Conservation (phyloP, 768 basidiomycete genomes). For the Rhizopogon roseolus region DNA sequence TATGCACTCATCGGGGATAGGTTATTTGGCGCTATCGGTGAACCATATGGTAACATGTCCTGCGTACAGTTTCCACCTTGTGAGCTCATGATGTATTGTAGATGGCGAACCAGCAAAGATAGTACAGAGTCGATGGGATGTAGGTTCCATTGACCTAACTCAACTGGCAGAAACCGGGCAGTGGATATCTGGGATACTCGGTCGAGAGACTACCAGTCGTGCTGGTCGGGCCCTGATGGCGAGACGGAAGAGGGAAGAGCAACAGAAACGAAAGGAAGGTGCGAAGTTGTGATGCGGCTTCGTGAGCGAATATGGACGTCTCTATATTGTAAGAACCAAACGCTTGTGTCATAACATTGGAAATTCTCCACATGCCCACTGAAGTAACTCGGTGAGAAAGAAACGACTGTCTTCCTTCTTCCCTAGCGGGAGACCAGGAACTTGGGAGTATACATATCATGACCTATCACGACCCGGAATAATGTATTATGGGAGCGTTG, state of each 20-base stretch:
- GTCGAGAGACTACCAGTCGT: conserved; percentile 66
- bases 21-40: conserved; percentile 47
- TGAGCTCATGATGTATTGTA: background rate
- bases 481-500: too few species aligned
- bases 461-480: too few species aligned
- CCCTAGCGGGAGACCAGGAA: too few species aligned
- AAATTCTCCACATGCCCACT: too few species aligned
- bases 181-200: conserved; percentile 74
- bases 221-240: conserved; percentile 71
- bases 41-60: conserved; percentile 7
- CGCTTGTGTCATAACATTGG: too few species aligned
- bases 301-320: too few species aligned
- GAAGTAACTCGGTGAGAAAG: too few species aligned
- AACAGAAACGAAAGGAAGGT: background rate
- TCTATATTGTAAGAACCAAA: too few species aligned
- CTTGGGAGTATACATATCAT: too few species aligned
- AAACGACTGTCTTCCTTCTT: too few species aligned
- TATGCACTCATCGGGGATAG: conserved; percentile 70
- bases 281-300: background rate
- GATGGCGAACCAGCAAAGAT: background rate
- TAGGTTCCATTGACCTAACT: conserved; percentile 52
- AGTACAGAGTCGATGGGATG: conserved; percentile 15
- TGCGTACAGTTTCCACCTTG: background rate
- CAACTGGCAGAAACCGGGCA: conserved; percentile 69
- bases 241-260: conserved; percentile 32